Percentiles rank a stretch among this genome's conserved stretches.
Evolutionary conservation across 2,329 filamentous ascomycete species (phyloP).

Genomic region (Chalaropsis thielavioides): DNA sequence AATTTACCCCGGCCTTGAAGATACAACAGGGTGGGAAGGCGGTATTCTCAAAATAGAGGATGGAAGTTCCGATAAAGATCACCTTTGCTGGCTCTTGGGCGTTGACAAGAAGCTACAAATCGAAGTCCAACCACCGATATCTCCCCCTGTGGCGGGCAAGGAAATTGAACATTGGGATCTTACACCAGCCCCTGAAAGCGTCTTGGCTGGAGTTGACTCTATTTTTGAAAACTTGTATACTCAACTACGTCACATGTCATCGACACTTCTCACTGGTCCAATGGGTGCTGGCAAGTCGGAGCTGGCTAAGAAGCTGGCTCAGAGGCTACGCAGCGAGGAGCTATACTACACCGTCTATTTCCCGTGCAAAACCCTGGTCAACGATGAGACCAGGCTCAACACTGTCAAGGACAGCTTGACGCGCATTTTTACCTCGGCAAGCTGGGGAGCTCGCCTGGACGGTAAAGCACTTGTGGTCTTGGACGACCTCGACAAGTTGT

Average conservation of each 20-base stretch:
- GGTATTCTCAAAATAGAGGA: conserved; percentile 67
- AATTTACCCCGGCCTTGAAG: conserved; percentile 38
- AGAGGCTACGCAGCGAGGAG: conserved; percentile 54
- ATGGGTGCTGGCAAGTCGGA: conserved; percentile 83
- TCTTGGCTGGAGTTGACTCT: conserved; percentile 71
- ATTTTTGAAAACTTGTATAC: conserved; percentile 57
- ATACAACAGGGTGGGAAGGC: conserved; percentile 58
- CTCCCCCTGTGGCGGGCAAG: conserved; percentile 44
- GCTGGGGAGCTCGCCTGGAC: conserved; percentile 79
- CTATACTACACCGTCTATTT: conserved; percentile 79
- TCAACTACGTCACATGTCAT: conserved; percentile 72
- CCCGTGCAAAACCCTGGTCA: conserved; percentile 72
- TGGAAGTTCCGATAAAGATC: conserved; percentile 32
- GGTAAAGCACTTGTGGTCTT: conserved; percentile 74
- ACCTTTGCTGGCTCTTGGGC: conserved; percentile 57
- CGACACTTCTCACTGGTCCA: conserved; percentile 75
- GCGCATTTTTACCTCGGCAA: conserved; percentile 72
- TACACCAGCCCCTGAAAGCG: conserved; percentile 39
- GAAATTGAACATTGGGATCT: conserved; percentile 37
- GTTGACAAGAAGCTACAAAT: conserved; percentile 59
- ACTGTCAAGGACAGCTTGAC: conserved; percentile 81
- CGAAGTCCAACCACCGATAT: conserved; percentile 61
- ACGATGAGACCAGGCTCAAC: conserved; percentile 76
- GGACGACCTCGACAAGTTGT: conserved; percentile 86
- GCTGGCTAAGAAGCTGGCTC: conserved; percentile 60